phyloP scores from a whole-genome alignment of 2,329 filamentous ascomycete genomes.

The Aspergillus tanneri region DNA sequence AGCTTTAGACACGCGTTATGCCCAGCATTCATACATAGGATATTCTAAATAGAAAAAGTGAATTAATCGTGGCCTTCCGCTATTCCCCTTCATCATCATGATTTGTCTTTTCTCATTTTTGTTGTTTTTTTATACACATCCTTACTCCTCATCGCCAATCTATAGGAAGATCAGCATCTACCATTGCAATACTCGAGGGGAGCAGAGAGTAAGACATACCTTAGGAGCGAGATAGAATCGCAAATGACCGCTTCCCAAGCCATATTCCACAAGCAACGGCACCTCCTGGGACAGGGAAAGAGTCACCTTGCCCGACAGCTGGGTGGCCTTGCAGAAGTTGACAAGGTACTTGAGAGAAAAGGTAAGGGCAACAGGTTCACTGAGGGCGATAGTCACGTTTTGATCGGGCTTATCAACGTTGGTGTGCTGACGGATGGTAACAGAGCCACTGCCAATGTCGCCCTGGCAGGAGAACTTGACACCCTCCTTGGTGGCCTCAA shows the following conservation, averaged over 20 bases:
- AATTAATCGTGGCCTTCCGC: conserved; percentile 48
- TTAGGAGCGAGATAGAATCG: conserved; percentile 98
- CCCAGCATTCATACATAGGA: conserved; percentile 20
- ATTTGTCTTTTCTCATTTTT: conserved; percentile 26
- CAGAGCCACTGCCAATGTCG: conserved; percentile 92
- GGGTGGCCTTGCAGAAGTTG: conserved; percentile 99
- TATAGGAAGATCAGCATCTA: conserved; percentile 33
- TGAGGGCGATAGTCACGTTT: conserved; percentile 85
- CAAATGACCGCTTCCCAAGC: conserved; percentile 78
- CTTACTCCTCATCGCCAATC: conserved; percentile 62
- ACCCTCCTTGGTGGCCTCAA: conserved; percentile 95
- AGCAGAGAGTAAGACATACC: conserved; percentile 55
- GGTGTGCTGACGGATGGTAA: conserved; percentile 84
- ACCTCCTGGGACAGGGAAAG: conserved; percentile 96
- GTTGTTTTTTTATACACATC: conserved; percentile 14
- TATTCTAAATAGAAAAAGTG: conserved; percentile 24
- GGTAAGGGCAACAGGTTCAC: conserved; percentile 87
- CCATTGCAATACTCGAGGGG: not conserved
- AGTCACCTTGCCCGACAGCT: conserved; percentile 77
- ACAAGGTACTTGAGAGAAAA: conserved; percentile 99
- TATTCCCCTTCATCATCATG: conserved; percentile 30
- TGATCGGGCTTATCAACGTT: conserved; percentile 85
- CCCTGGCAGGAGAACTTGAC: conserved; percentile 92
- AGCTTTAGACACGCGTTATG: conserved; percentile 8
- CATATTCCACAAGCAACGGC: conserved; percentile 91